phyloP scores from a whole-genome alignment of 164 flowering plant species.

The Liquidambar formosana region DNA sequence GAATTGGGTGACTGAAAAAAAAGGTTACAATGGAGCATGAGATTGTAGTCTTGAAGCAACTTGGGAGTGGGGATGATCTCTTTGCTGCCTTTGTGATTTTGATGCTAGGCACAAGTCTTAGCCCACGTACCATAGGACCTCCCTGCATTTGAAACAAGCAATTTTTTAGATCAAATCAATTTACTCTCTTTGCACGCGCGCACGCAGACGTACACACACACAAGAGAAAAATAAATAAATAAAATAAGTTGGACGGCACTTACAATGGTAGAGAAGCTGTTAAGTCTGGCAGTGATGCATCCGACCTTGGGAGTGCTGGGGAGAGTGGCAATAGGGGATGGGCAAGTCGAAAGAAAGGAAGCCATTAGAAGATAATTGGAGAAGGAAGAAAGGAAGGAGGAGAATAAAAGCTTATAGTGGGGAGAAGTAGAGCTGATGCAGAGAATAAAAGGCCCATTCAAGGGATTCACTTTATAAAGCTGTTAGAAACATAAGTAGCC shows the following conservation, averaged over 20 bases:
- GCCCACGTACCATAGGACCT: constrained; percentile 21
- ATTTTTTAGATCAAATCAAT: too few species aligned
- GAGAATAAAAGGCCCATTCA: neutral
- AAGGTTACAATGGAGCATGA: constrained; percentile 36
- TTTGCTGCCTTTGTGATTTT: constrained; percentile 20
- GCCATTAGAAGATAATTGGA: constrained; percentile 16
- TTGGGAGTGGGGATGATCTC: constrained; percentile 16
- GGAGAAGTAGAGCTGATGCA: neutral
- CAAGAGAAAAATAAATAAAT: neutral
- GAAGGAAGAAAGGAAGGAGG: neutral
- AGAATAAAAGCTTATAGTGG: neutral
- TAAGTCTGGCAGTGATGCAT: neutral
- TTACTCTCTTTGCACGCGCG: too few species aligned
- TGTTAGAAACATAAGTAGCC: neutral
- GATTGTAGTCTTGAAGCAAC: constrained; percentile 29
- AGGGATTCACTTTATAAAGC: neutral
- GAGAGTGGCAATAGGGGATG: constrained; percentile 26
- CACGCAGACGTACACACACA: too few species aligned
- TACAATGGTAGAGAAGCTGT: constrained; percentile 17
- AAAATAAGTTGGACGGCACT: neutral
- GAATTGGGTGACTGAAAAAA: too few species aligned
- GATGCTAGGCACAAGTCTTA: constrained; percentile 24
- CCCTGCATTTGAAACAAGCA: constrained; percentile 21
- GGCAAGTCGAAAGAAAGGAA: constrained; percentile 23
- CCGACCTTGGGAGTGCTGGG: constrained; percentile 8